These are phyloP conservation scores for Podospora appendiculata DNA, from an alignment of 495 filamentous ascomycete genomes.

Conservation along the genomic window DNA sequence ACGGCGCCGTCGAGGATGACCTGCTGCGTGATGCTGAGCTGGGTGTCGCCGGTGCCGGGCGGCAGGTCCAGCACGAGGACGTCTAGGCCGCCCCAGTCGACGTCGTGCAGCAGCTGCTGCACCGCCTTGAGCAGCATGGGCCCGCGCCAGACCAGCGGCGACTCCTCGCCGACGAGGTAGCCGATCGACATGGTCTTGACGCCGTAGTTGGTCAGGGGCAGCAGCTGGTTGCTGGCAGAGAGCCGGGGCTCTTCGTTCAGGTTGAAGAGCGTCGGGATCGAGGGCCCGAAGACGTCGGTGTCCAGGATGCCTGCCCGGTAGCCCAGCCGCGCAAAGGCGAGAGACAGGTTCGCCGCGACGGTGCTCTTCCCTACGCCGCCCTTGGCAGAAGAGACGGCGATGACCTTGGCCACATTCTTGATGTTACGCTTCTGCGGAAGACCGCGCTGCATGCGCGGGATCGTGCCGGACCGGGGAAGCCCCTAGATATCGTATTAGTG, in stretches of 20 bases:
- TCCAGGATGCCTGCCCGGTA: constrained; percentile 82
- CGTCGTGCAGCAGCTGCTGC: constrained; percentile 88
- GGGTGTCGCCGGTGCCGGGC: constrained; percentile 90
- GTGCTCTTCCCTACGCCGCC: constrained; percentile 96
- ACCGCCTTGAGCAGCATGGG: constrained; percentile 97
- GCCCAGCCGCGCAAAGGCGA: constrained; percentile 74
- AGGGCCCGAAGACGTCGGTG: constrained; percentile 93
- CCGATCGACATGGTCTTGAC: constrained; percentile 98
- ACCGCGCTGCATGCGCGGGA: constrained; percentile 77
- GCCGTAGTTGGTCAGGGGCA: constrained; percentile 91
- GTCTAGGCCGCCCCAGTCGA: constrained; percentile 75
- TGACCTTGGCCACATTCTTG: constrained; percentile 71
- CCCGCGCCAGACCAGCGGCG: constrained; percentile 88
- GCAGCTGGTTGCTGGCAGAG: constrained; percentile 62
- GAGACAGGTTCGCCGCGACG: constrained; percentile 85
- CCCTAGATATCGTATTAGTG: constrained; percentile 44
- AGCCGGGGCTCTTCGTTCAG: constrained; percentile 62
- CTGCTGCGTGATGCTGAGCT: constrained; percentile 90
- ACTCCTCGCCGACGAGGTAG: constrained; percentile 69
- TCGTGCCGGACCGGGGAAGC: constrained; percentile 68
- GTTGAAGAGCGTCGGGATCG: constrained; percentile 83
- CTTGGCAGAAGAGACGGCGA: constrained; percentile 92
- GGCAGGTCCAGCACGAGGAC: constrained; percentile 86
- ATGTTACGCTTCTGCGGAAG: constrained; percentile 76
- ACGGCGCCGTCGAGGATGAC: constrained; percentile 71